Evolutionary conservation across 495 filamentous ascomycete genomes (phyloP), one percentile per base, ranked within the genome.

Genomic region (Penicillium cosmopolitanum): DNA sequence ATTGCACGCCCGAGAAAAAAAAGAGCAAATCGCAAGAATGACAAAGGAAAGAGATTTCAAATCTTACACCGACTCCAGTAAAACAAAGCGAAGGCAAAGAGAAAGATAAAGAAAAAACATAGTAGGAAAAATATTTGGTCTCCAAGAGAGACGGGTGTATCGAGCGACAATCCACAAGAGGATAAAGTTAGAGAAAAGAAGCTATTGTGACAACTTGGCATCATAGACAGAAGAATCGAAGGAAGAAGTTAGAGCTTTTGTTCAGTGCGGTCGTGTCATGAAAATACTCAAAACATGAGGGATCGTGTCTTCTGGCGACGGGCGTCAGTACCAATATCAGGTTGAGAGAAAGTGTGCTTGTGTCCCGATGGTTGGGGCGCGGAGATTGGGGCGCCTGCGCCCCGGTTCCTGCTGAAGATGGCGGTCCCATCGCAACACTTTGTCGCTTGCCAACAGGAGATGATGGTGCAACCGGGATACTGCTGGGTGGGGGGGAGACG

Each of bases 271-370:
- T 33, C 19, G 9, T 42, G 51, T 16, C 33, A 51, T 53, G 35
- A 31, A 23, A 2, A 33, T 12, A 25, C 53, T 66, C 63, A 80
- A 50, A 78, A 77, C 59, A 80, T 76, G 51, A 80, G 67, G 12
- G 77, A 80, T 53, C 77, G 76, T 5, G 77, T 75, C 66, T 78
- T 80, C 59, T 78, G 69, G 19, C 73, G 73, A 31, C 77, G 74
- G 52, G 73, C 66, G 11, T 80, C 77, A 31, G 67, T 64, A 48
- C 66, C 63, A 31, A 72, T 65, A 40, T 80, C 77, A 16, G 77
- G 77, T 52, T 80, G 77, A 15, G 77, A 80, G n/a, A 71, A 61
- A 2, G 76, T 77, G 58, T 80, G 75, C 52, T 74, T 75, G 65
- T 80, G 77, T 50, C 42, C 42, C 13, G 15, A 16, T 16, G 42